Percentiles rank a stretch among this genome's conserved stretches.
Conservation (phyloP, 106 monocot species). For the Acorus gramineus region DNA sequence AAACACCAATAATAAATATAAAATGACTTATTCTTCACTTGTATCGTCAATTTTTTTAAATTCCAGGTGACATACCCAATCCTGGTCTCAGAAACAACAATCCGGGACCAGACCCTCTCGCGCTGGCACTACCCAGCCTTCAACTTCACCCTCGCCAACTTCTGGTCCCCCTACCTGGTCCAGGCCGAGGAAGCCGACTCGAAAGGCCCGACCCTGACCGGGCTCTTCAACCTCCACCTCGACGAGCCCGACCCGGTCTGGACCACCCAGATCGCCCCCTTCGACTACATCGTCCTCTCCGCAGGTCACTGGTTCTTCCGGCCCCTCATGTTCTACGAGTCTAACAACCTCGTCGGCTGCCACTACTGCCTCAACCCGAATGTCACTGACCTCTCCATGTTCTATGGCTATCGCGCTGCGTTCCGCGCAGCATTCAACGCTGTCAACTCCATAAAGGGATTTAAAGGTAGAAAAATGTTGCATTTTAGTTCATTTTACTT, state of each 20-base stretch:
- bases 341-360: slow-evolving; percentile 8
- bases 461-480: too few relatives aligned
- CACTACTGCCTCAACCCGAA: slow-evolving; percentile 1
- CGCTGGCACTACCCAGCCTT: slow-evolving; percentile 13
- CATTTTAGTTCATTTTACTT: too few relatives aligned
- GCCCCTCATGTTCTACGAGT: slow-evolving; percentile 3
- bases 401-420: slow-evolving; percentile 7
- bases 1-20: too few relatives aligned
- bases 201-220: not conserved
- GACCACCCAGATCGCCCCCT: not conserved
- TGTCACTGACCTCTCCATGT: not conserved
- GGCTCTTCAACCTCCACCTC: slow-evolving; percentile 14
- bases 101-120: slow-evolving; percentile 1
- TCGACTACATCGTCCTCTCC: slow-evolving; percentile 15
- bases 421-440: slow-evolving; percentile 7
- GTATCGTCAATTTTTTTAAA: too few relatives aligned
- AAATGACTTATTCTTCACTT: too few relatives aligned
- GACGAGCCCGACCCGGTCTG: slow-evolving; percentile 13
- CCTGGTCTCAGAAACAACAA: not conserved
- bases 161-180: slow-evolving; percentile 11
- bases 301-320: slow-evolving; percentile 24
- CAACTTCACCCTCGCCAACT: slow-evolving; percentile 12
- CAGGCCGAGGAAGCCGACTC: slow-evolving; percentile 4
- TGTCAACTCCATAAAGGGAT: too few relatives aligned
- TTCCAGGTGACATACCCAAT: slow-evolving; percentile 1